Conservation (phyloP, 2,329 filamentous ascomycete species). For the Diaporthe longicolla region DNA sequence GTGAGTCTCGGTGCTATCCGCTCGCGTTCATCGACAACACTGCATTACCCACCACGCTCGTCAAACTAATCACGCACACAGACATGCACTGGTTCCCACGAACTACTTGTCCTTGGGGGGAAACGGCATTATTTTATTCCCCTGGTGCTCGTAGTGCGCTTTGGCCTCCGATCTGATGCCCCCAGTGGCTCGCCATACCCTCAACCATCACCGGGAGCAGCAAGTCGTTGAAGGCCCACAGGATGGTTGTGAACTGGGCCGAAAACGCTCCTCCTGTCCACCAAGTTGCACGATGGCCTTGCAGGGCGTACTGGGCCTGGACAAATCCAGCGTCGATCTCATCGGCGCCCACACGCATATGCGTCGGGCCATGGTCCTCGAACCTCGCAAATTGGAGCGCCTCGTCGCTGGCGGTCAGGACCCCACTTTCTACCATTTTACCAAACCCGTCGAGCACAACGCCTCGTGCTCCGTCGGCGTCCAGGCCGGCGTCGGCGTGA, state of each 20-base stretch:
- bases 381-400: background rate
- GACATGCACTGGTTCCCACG: background rate
- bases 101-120: background rate
- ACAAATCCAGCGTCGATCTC: constrained; percentile 54
- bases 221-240: constrained; percentile 53
- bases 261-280: constrained; percentile 60
- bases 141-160: background rate
- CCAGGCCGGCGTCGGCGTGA: background rate
- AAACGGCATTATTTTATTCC: background rate
- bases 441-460: background rate
- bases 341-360: background rate
- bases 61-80: background rate
- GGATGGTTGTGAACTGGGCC: constrained; percentile 50
- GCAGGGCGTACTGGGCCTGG: constrained; percentile 56
- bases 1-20: background rate
- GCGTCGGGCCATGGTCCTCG: constrained; percentile 6
- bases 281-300: constrained; percentile 60
- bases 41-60: background rate
- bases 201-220: constrained; percentile 46
- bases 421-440: constrained; percentile 1
- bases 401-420: constrained; percentile 7
- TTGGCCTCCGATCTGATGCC: background rate
- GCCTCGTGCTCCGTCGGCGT: background rate
- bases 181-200: constrained; percentile 8
- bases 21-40: background rate